A percentile compares a stretch with the other conserved stretches of the same genome.
Conservation (phyloP, 140 eudicot species). For the Ambrosia hybrid region DNA sequence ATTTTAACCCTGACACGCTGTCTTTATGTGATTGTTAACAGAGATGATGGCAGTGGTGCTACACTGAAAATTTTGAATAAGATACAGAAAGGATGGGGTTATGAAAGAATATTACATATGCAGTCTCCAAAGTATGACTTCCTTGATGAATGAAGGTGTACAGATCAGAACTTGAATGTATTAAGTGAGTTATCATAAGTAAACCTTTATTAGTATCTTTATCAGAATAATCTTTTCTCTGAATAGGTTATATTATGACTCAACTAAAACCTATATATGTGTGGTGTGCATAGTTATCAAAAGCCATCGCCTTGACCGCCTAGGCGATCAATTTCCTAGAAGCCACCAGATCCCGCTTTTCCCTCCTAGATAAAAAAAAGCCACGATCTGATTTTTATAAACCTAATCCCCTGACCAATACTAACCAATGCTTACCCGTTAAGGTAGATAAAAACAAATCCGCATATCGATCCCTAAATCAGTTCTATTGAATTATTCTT, state of each 20-base stretch:
- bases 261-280: not conserved
- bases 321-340: no score
- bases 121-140: conserved; percentile 45
- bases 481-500: no score
- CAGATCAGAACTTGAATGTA: conserved; percentile 10
- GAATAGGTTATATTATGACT: not conserved
- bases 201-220: not conserved
- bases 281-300: no score
- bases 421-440: no score
- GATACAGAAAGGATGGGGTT: conserved; percentile 90
- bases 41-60: conserved; percentile 88
- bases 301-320: no score
- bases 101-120: conserved; percentile 46
- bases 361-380: no score
- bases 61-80: conserved; percentile 71
- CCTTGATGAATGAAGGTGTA: conserved; percentile 44
- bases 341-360: no score
- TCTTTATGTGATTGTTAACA: conserved; percentile 36
- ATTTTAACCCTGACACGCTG: not conserved
- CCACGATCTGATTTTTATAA: no score
- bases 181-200: conserved; percentile 4
- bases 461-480: no score
- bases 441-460: no score
- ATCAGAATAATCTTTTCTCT: no score
- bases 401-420: no score